phyloP scores from a whole-genome alignment of 2,329 filamentous ascomycete species.

The Exophiala phaeomuriformis region DNA sequence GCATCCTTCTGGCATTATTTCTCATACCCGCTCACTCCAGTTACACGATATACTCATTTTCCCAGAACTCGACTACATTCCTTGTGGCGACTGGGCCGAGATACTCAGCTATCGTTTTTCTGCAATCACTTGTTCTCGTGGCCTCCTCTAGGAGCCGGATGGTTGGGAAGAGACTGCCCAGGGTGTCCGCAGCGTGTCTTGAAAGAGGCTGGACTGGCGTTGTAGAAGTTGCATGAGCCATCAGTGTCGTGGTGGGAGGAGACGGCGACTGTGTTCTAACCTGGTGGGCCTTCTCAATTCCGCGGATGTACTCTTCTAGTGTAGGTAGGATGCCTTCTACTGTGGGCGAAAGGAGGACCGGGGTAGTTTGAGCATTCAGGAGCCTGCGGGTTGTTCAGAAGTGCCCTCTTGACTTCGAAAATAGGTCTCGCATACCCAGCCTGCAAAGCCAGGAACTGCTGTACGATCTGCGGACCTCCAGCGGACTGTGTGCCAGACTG shows the following conservation, averaged over 20 bases:
- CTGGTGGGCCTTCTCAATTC: slow-evolving; percentile 1
- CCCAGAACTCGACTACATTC: slow-evolving; percentile 24
- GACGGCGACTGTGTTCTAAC: background rate
- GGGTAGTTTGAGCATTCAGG: background rate
- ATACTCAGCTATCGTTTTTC: slow-evolving; percentile 6
- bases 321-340: slow-evolving; percentile 6
- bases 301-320: slow-evolving; percentile 5
- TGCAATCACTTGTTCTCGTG: slow-evolving; percentile 17
- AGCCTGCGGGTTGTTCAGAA: slow-evolving; percentile 1
- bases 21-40: background rate
- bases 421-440: background rate
- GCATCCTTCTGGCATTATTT: background rate
- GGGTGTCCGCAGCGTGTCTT: slow-evolving; percentile 29
- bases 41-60: slow-evolving; percentile 22
- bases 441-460: slow-evolving; percentile 4
- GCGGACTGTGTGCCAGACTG: background rate
- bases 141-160: slow-evolving; percentile 20
- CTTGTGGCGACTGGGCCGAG: slow-evolving; percentile 11
- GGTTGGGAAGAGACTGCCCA: slow-evolving; percentile 31
- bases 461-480: background rate
- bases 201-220: slow-evolving; percentile 24
- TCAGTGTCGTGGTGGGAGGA: slow-evolving; percentile 14
- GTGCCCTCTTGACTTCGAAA: background rate
- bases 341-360: slow-evolving; percentile 3
- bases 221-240: slow-evolving; percentile 17